Evolutionary conservation across 2,329 filamentous ascomycete genomes (phyloP).

Genomic region (Dactylellina cionopaga): DNA sequence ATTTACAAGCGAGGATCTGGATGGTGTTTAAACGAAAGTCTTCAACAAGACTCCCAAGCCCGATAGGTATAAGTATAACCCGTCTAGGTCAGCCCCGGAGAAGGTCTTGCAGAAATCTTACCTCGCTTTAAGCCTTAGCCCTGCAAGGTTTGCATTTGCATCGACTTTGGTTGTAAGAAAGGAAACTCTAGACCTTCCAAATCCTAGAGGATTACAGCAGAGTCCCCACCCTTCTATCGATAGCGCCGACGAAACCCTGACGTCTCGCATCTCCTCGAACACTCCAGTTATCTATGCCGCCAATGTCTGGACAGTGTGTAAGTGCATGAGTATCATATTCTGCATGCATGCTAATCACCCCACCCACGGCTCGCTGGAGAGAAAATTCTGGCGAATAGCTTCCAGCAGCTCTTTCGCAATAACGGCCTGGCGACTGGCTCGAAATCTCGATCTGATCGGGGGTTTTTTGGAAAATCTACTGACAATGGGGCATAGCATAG

Average conservation of each 20-base stretch:
- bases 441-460: constrained; percentile 50
- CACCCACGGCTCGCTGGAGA: background rate
- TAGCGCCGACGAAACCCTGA: constrained; percentile 14
- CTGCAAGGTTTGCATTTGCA: constrained; percentile 11
- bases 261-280: constrained; percentile 12
- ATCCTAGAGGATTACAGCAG: constrained; percentile 28
- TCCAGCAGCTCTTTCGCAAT: background rate
- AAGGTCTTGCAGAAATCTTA: constrained; percentile 36
- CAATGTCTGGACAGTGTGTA: no score
- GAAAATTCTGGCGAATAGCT: background rate
- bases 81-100: constrained; percentile 9
- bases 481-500: constrained; percentile 2
- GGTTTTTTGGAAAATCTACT: background rate
- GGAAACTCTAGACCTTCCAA: constrained; percentile 1
- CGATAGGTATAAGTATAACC: constrained; percentile 11
- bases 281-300: background rate
- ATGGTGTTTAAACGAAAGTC: constrained; percentile 4
- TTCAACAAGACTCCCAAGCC: background rate
- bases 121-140: constrained; percentile 3
- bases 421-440: background rate
- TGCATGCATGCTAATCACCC: constrained; percentile 16
- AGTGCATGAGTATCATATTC: no score
- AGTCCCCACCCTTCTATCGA: constrained; percentile 40
- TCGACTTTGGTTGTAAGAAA: background rate
- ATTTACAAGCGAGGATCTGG: constrained; percentile 15